Evolutionary conservation across 106 monocot species (phyloP), one percentile per base, ranked within the genome.

Genomic region (Vanilla planifolia): DNA sequence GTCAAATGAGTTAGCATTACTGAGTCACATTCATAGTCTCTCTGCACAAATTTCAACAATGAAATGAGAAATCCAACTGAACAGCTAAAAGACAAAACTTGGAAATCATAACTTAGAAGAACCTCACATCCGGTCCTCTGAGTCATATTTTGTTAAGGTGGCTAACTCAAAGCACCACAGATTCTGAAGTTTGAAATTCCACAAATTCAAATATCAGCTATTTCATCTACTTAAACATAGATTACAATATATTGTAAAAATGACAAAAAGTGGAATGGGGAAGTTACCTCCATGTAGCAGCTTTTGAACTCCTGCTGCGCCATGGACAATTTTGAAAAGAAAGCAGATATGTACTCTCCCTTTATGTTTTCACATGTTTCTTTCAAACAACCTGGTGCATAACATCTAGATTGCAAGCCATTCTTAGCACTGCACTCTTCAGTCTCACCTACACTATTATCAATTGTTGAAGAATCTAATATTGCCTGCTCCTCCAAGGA

Each of bases 231-330:
- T 28, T 17, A 8, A 29, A 44, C 15, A 30, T 63, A 28, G 17
- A 64, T 21, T 21, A 17, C 35, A 21, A 6, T 19, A 32, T 9
- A 35, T 15, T 14, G 17, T n/a, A 20, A 60, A 33, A 34, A 47
- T 5, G 23, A 43, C 45, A 41, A 39, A 6, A 30, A 43, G 45
- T 24, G 2, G 19, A 45, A 20, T 29, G 34, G 29, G 6, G 61
- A 27, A 40, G 16, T 6, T 67, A 96, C 96, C 91, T 91, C 87
- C 24, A n/a, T 75, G 33, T 76, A 63, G 29, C 71, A 62, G 70
- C 48, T 67, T 64, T 40, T 70, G 47, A 87, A 91, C 35, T 96
- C 96, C 51, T 87, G 67, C 63, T 74, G 96, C 66, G 79, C 77
- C 34, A 67, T 27, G 14, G 76, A 77, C 57, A 96, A 64, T 78